A percentile compares a stretch with the other conserved stretches of the same genome.
These are phyloP conservation scores for Dianthus caryophyllus DNA, from an alignment of 148 eudicot species.

Conservation along the genomic window DNA sequence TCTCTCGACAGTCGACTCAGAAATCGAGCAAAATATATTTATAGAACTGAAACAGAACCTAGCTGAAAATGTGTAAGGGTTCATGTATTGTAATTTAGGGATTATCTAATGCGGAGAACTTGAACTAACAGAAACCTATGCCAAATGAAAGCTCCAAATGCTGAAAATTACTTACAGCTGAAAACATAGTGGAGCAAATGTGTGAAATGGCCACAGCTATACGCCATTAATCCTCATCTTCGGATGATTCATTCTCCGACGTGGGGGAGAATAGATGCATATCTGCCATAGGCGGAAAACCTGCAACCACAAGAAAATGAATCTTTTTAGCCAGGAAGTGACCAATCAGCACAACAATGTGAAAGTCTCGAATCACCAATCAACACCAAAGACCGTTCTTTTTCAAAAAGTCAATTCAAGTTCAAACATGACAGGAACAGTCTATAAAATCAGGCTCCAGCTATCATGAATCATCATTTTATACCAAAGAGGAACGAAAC, in stretches of 20 bases:
- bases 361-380: too few relatives aligned
- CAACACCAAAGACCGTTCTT: neutral
- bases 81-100: neutral
- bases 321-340: neutral
- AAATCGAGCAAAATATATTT: neutral
- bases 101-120: too few relatives aligned
- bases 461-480: neutral
- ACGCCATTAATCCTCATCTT: conserved; percentile 25
- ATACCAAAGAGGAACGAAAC: too few relatives aligned
- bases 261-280: conserved; percentile 18
- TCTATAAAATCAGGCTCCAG: too few relatives aligned
- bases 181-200: neutral
- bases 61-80: neutral
- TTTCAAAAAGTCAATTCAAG: neutral
- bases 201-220: conserved; percentile 12
- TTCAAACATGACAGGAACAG: neutral
- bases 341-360: neutral
- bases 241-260: conserved; percentile 12
- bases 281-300: conserved; percentile 24
- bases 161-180: neutral
- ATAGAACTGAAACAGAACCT: neutral
- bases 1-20: neutral
- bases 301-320: conserved; percentile 9
- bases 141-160: neutral
- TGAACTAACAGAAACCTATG: neutral